Base-by-base conservation (phyloP, 148 eudicot species). In the Chenopodium quinoa region DNA sequence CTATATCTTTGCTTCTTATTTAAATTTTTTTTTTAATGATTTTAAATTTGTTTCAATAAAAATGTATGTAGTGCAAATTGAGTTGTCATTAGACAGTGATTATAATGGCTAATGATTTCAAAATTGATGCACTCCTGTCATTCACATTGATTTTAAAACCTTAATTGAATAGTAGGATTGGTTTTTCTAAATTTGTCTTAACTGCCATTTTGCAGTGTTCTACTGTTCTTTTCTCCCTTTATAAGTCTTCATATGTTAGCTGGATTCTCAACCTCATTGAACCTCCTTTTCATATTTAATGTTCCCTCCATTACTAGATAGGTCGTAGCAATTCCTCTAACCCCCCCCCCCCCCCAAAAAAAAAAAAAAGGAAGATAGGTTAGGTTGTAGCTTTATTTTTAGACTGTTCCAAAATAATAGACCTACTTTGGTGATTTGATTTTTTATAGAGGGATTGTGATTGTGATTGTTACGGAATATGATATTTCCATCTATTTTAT, bases 11-110 rank as follows among this genome's bases (percentile, higher is more conserved):
- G 73, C 60, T 37, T 1, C 14, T 20, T 73, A 20, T 46, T 27
- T 27, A 27, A 27, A 0, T 27, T 27, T 22, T 76, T 1, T 62
- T 60, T 8, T 4, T 58, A n/a, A 34, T 40, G 75, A 70, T 69
- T 29, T 66, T 31, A 31, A 31, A 31, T 31, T 52, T 6, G 0
- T 13, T 63, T 63, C 11, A 65, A 2, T 0, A 47, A 9, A 70
- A 70, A 16, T 70, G n/a, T 34, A 67, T 70, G n/a, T 70, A 67
- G 71, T 67, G 32, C 71, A 80, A 65, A 50, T 65, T 68, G 73
- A 75, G 83, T 82, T 82, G 80, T 77, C 80, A 71, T 68, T 71
- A 71, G 80, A 60, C 80, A 82, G 71, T 58, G 48, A 77, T 77
- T 65, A 77, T 77, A 4, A 69, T 77, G 80, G 69, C 71, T 60